phyloP scores from a whole-genome alignment of 2,329 filamentous ascomycete genomes.

The Metarhizium humberi region DNA sequence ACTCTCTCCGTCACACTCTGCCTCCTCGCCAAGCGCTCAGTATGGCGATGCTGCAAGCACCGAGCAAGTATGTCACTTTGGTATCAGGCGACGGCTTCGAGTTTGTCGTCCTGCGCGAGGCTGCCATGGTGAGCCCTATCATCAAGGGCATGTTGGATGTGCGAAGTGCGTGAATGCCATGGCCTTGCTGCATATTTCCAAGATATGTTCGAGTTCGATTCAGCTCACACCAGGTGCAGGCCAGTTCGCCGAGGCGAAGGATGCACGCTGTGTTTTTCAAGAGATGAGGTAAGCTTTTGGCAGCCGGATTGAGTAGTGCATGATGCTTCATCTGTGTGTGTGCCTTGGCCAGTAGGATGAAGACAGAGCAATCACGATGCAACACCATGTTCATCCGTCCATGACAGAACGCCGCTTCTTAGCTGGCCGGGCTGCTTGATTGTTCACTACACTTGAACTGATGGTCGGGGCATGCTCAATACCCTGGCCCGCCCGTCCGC shows the following conservation, averaged over 20 bases:
- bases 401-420: conserved; percentile 32
- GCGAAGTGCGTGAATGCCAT: conserved; percentile 38
- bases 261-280: conserved; percentile 56
- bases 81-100: conserved; percentile 68
- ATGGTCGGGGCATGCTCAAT: conserved; percentile 15
- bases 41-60: conserved; percentile 15
- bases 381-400: conserved; percentile 17
- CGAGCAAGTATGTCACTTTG: conserved; percentile 66
- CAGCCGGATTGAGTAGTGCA: neutral
- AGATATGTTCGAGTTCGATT: neutral
- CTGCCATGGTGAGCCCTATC: conserved; percentile 58
- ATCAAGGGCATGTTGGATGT: conserved; percentile 70
- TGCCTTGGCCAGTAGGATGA: conserved; percentile 21
- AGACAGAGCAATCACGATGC: conserved; percentile 30
- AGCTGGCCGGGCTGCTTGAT: conserved; percentile 36
- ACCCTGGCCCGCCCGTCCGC: conserved; percentile 4
- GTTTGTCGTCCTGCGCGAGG: conserved; percentile 64
- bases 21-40: neutral
- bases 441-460: conserved; percentile 57
- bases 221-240: conserved; percentile 28
- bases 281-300: conserved; percentile 58
- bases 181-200: neutral
- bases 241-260: conserved; percentile 55
- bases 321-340: neutral
- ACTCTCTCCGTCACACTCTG: neutral